Percentiles rank a stretch among this genome's conserved stretches.
Evolutionary conservation across 1,284 basidiomycete genomes (phyloP).

Genomic region (Tremellales sp.): DNA sequence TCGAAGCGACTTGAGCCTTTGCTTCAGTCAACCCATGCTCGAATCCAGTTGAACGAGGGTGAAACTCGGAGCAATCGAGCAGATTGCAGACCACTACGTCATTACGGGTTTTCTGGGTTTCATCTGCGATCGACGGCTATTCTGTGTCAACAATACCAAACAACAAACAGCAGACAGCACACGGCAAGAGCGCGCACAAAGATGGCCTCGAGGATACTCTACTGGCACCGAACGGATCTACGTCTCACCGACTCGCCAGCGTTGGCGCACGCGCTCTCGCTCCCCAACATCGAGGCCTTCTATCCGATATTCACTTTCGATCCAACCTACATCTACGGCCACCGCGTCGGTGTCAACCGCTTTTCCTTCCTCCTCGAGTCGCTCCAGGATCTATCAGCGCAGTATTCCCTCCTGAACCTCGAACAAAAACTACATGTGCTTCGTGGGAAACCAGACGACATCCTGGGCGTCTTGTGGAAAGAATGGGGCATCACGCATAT

Average conservation of each 20-base stretch:
- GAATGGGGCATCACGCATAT: slow-evolving; percentile 54
- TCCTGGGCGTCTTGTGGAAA: slow-evolving; percentile 50
- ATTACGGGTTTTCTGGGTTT: too few relatives aligned
- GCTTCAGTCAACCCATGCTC: too few relatives aligned
- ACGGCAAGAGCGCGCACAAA: background rate
- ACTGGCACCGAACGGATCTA: slow-evolving; percentile 55
- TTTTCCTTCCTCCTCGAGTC: slow-evolving; percentile 53
- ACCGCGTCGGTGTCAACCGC: slow-evolving; percentile 52
- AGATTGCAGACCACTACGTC: too few relatives aligned
- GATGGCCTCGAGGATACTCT: slow-evolving; percentile 40
- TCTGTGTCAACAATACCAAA: background rate
- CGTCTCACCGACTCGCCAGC: slow-evolving; percentile 55
- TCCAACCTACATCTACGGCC: slow-evolving; percentile 51
- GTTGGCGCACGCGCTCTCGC: slow-evolving; percentile 47
- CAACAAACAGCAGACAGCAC: background rate
- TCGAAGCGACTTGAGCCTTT: too few relatives aligned
- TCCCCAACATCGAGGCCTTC: slow-evolving; percentile 43
- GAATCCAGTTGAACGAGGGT: too few relatives aligned
- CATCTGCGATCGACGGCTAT: too few relatives aligned
- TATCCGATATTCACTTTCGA: slow-evolving; percentile 51
- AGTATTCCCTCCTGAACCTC: slow-evolving; percentile 47
- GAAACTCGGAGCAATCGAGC: too few relatives aligned
- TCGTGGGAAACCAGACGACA: slow-evolving; percentile 51
- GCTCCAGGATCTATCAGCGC: slow-evolving; percentile 48
- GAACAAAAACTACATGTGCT: slow-evolving; percentile 52